Base-by-base conservation (phyloP, 805 yeast species). In the Pichia scutulata region DNA sequence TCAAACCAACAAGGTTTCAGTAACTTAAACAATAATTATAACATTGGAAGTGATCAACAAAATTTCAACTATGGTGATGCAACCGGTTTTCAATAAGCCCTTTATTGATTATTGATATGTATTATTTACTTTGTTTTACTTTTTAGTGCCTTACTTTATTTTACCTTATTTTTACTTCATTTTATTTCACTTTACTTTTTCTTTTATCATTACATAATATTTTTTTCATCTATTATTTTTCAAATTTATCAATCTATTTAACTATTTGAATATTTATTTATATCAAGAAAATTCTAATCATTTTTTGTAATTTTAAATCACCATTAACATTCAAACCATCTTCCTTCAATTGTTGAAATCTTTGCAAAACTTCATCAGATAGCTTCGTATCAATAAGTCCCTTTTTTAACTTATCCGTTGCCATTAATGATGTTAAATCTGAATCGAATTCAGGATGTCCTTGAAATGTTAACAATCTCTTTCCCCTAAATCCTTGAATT, bases 391-490 rank as follows among this genome's bases (percentile, higher is more conserved):
- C 30, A 18, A 60, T 44, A 4, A 24, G 9, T 8, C 60, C 60
- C 1, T 41, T 39, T 5, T 48, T 41, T 13, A 21, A 19, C 23
- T 49, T 41, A 4, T 25, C 28, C 7, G 51, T 46, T 16, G 52
- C 46, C 25, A 60, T 25, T 1, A 40, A 42, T 3, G 52, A 41
- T 2, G 65, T 62, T 21, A 62, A 61, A 3, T 65, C 71, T 0
- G 69, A 68, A 24, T 68, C 60, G 60, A 86, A 89, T 63, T 89
- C 97, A 0, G 97, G 97, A 60, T 89, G 97, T 0, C 96, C 96
- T 65, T 89, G 97, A 57, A 89, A 77, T 0, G 93, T 78, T 22
- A 89, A 65, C 8, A 85, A 48, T 42, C 74, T 71, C 22, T 71
- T 61, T 0, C 74, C 71, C 40, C 77, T 75, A 49, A 86, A 67